A percentile compares a stretch with the other conserved stretches of the same genome.
phyloP scores from a whole-genome alignment of 306 rosid genomes.

The Luffa acutangula region DNA sequence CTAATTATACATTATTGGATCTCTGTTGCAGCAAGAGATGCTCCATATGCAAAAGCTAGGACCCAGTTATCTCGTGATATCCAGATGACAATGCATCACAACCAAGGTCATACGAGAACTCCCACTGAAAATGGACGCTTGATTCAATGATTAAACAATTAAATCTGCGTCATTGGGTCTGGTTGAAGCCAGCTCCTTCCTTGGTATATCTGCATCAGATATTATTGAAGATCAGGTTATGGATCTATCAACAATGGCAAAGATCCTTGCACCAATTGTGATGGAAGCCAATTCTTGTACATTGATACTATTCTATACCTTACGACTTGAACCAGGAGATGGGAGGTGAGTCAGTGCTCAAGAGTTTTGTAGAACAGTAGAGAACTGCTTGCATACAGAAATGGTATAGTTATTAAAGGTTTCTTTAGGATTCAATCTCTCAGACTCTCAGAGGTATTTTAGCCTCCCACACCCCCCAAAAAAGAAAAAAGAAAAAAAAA shows the following conservation, averaged over 20 bases:
- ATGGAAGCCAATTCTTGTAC: conserved; percentile 28
- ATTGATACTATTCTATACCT: conserved; percentile 21
- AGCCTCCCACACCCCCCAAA: not conserved
- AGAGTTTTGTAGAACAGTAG: conserved; percentile 6
- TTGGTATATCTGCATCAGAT: conserved; percentile 3
- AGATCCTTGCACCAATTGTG: not conserved
- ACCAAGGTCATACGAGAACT: conserved; percentile 49
- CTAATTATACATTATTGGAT: not conserved
- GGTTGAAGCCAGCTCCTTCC: conserved; percentile 7
- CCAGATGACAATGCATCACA: conserved; percentile 71
- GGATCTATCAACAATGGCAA: not conserved
- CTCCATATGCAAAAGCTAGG: conserved; percentile 87
- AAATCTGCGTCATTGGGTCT: conserved; percentile 7
- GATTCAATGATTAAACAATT: conserved; percentile 35
- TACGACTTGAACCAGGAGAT: not conserved
- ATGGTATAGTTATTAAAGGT: not conserved
- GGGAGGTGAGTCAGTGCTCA: not conserved
- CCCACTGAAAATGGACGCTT: conserved; percentile 80
- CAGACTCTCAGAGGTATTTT: not conserved
- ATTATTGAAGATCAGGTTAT: not conserved
- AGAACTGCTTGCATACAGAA: not conserved
- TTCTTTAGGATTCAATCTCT: not conserved
- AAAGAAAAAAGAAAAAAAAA: not conserved
- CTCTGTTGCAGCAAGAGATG: conserved; percentile 64
- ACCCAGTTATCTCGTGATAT: conserved; percentile 79